Conservation (phyloP, 495 filamentous ascomycete genomes). For the Penicillium flavigenum region DNA sequence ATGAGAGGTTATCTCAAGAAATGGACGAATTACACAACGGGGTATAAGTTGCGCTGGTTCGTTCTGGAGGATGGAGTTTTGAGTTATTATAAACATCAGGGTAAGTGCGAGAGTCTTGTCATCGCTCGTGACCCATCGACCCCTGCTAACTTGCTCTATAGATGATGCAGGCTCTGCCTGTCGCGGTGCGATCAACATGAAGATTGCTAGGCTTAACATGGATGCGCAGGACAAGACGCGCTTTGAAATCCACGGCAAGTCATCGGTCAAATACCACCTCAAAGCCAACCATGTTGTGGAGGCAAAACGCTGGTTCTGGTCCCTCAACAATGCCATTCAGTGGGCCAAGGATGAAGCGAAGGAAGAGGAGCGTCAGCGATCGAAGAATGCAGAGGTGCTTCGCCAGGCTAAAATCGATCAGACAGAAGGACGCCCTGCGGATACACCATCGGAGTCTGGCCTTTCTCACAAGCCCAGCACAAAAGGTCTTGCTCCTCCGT, state of each 20-base stretch:
- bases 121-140: neutral
- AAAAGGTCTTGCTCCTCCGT: conserved; percentile 40
- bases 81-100: conserved; percentile 98
- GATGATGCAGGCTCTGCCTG: conserved; percentile 75
- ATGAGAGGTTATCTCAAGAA: conserved; percentile 99
- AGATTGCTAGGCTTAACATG: conserved; percentile 91
- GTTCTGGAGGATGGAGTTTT: conserved; percentile 95
- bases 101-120: conserved; percentile 33
- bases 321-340: conserved; percentile 96
- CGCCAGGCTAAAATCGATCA: conserved; percentile 71
- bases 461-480: conserved; percentile 36
- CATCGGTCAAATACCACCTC: conserved; percentile 96
- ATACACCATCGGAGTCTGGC: conserved; percentile 35
- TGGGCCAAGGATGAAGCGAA: conserved; percentile 96
- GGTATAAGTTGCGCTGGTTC: conserved; percentile 96
- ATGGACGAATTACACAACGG: conserved; percentile 97
- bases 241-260: conserved; percentile 96
- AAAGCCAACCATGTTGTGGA: conserved; percentile 86
- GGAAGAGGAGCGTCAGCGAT: conserved; percentile 74
- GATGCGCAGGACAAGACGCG: conserved; percentile 94
- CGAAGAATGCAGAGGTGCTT: conserved; percentile 70
- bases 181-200: conserved; percentile 97
- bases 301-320: conserved; percentile 80
- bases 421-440: conserved; percentile 39
- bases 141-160: conserved; percentile 25